Evolutionary conservation across 177 flowering plant genomes (phyloP), one percentile per base, ranked within the genome.

Genomic region (Vitis hybrid): DNA sequence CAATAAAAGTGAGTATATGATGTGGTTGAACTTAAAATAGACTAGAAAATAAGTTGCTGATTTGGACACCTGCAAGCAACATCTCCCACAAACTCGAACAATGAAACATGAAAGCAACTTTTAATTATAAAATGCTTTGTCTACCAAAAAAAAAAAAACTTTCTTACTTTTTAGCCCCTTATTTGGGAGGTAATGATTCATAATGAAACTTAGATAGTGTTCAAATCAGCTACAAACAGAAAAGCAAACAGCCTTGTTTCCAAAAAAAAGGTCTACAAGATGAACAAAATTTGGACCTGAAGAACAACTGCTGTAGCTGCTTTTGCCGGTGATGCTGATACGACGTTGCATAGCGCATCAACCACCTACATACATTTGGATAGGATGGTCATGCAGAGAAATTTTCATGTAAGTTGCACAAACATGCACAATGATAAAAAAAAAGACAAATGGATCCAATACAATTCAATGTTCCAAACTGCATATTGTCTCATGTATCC

Each of bases 321-420:
- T 82, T 94, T 92, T 65, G 89, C 71, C 57, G 98, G 99, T 55
- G 86, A 86, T 67, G 97, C 89, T 51, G 93, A 85, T 33, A 92
- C 98, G 39, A 94, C 97, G 82, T 91, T 90, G 89, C 97, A 92
- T 62, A 94, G 75, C 18, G 98, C 97, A 80, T 89, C 98, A 60
- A 92, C 92, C 49, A 94, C 98, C 98, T 94, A 72, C 16, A 80
- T 10, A 78, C 26, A 72, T 33, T 8, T 53, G 67, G 62, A 60
- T 9, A 45, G 57, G 29, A 45, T 55, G 15, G 60, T 71, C 71
- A 82, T 12, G n/a, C 8, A 65, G 60, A 45, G 13, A 65, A 12
- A 20, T 14, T 60, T 19, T 22, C 16, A 58, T 31, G 51, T 19
- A 68, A 57, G 29, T 26, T 26, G 29, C 29, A 26, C 29, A 26